phyloP scores from a whole-genome alignment of 2,329 filamentous ascomycete species.

The Ophiostoma fasciatum region DNA sequence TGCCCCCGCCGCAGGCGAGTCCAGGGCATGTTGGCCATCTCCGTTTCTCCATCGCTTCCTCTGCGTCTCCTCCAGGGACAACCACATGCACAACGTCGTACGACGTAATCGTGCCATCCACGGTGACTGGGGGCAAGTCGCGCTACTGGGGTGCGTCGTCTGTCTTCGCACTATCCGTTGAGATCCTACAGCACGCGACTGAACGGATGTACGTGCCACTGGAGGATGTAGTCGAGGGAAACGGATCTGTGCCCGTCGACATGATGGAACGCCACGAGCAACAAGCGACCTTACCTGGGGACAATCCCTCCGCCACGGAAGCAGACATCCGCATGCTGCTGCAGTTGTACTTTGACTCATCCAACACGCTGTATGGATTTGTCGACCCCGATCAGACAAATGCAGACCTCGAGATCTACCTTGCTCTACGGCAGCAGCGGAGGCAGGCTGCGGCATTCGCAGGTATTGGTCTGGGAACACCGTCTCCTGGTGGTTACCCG shows the following conservation, averaged over 20 bases:
- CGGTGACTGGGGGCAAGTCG: background rate
- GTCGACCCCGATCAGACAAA: conserved; percentile 14
- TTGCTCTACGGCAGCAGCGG: conserved; percentile 10
- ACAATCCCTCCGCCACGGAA: conserved; percentile 3
- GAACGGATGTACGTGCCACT: conserved; percentile 1
- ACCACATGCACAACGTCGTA: background rate
- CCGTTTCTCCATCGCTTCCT: background rate
- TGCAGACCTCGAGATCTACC: conserved; percentile 13
- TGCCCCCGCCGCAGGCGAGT: background rate
- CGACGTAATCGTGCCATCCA: conserved; percentile 9
- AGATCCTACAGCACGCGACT: conserved; percentile 9
- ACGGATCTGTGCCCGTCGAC: background rate
- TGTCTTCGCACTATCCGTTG: conserved; percentile 9
- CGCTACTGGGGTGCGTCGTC: conserved; percentile 11
- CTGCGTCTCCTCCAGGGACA: background rate
- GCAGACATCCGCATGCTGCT: conserved; percentile 12
- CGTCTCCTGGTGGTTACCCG: too few relatives aligned
- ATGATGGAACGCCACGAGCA: background rate
- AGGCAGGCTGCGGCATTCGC: too few relatives aligned
- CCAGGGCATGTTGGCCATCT: too few relatives aligned
- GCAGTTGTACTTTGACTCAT: conserved; percentile 15
- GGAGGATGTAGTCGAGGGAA: background rate
- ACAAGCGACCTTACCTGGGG: too few relatives aligned
- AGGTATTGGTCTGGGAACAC: too few relatives aligned
- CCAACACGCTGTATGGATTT: conserved; percentile 17